Base-by-base conservation (phyloP, 805 yeast species). In the Kazachstania martiniae region DNA sequence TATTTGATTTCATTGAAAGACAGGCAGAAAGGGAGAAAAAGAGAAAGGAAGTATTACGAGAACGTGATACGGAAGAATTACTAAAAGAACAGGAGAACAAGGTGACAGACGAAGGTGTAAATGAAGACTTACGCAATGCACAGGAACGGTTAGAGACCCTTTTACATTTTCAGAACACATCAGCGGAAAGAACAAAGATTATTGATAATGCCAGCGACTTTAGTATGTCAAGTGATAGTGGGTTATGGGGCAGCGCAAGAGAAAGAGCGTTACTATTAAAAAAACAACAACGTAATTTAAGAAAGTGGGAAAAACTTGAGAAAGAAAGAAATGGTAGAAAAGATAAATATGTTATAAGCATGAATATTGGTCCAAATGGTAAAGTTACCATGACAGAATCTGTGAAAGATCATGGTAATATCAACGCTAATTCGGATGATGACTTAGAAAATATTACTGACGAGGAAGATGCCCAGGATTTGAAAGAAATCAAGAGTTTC, bases 161-260 rank as follows among this genome's bases (percentile, higher is more conserved):
- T 29, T 61, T 91, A 27, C 70, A 74, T 39, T 91, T 77, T 54
- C 98, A 91, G 53, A 83, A 72, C 2, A 75, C 87, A 12, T 82
- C 93, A 5, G 83, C 87, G 1, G 93, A 85, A 53, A 67, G 99
- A 52, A 91, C 98, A 0, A 74, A 73, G 44, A 85, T 91, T 40
- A 87, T 93, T 25, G 99, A 91, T 52, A 78, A 84, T 50, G 95
- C 93, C 0, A 74, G 94, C 4, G 98, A 91, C 52, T 56, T 77
- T 34, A 62, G 68, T 12, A 59, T 66, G 22, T 72, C 84, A 0
- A 61, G 62, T 3, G 58, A 68, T 1, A 66, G 65, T 21, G 78
- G 72, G 42, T 61, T 78, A 40, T 91, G 98, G 97, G 76, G 94
- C 0, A 62, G 66, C 24, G 77, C 94, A 1, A 67, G 77, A 33